Evolutionary conservation across 805 yeast species (phyloP).

Genomic region (Candida taoyuanica): DNA sequence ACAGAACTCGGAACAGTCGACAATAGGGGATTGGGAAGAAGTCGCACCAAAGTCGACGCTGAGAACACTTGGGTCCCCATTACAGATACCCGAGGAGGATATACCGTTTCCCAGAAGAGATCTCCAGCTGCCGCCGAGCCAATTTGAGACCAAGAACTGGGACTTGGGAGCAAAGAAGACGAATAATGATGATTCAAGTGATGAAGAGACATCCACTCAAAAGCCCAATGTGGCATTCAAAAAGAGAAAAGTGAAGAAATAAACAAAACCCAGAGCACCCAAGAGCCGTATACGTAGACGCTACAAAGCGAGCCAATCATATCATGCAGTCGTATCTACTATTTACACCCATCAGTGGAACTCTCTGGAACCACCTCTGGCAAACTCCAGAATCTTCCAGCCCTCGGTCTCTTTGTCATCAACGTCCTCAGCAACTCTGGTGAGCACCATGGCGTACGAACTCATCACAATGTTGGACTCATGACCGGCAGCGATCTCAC

Average conservation of each 20-base stretch:
- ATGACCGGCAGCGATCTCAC: constrained; percentile 92
- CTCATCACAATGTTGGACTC: constrained; percentile 89
- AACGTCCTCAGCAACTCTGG: constrained; percentile 88
- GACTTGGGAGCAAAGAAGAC: constrained; percentile 18
- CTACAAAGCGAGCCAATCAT: too few species aligned
- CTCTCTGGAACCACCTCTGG: constrained; percentile 86
- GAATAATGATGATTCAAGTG: constrained; percentile 12
- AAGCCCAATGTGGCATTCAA: constrained; percentile 15
- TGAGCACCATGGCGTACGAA: constrained; percentile 94
- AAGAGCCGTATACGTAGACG: too few species aligned
- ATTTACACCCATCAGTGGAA: constrained; percentile 35
- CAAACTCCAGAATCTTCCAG: constrained; percentile 93
- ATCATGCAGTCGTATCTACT: constrained; percentile 12
- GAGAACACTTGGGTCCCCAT: constrained; percentile 4
- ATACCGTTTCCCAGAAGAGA: not conserved
- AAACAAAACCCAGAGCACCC: not conserved
- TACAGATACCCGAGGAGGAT: constrained; percentile 6
- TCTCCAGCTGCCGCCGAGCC: constrained; percentile 13
- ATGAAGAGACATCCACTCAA: constrained; percentile 13
- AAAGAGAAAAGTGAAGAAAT: constrained; percentile 17
- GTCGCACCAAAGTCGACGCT: constrained; percentile 2
- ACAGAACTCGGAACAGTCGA: too few species aligned
- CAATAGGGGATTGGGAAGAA: constrained; percentile 17
- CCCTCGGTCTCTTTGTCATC: constrained; percentile 92
- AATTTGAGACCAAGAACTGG: constrained; percentile 28